Evolutionary conservation across 1,139 yeast species (phyloP).

Genomic region (Candida sojae): DNA sequence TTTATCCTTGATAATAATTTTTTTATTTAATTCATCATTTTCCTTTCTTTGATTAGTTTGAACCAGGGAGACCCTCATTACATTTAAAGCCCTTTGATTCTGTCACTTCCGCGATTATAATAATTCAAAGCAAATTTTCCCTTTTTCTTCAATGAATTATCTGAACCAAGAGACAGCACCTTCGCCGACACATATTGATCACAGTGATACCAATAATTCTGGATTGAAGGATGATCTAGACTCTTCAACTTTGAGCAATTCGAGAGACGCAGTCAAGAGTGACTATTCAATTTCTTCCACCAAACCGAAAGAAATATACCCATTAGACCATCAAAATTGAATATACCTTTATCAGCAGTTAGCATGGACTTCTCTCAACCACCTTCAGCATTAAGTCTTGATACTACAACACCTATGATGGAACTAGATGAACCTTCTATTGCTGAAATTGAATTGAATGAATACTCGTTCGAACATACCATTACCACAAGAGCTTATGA

Average conservation of each 20-base stretch:
- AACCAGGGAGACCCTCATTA: too few relatives aligned
- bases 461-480: constrained; percentile 10
- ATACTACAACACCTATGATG: not conserved
- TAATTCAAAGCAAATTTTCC: not conserved
- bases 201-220: not conserved
- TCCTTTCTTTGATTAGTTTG: too few relatives aligned
- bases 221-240: not conserved
- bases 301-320: not conserved
- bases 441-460: constrained; percentile 4
- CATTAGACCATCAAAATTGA: not conserved
- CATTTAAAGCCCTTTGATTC: too few relatives aligned
- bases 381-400: constrained; percentile 10
- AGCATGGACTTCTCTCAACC: constrained; percentile 4
- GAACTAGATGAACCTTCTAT: not conserved
- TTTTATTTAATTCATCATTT: too few relatives aligned
- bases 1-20: too few relatives aligned
- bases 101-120: not conserved
- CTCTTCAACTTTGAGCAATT: not conserved
- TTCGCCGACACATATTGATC: not conserved
- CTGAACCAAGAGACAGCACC: not conserved
- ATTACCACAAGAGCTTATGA: constrained; percentile 7
- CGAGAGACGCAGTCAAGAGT: not conserved
- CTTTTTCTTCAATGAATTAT: not conserved
- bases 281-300: not conserved
- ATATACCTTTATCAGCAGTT: not conserved